phyloP scores from a whole-genome alignment of 2,329 filamentous ascomycete species.

The Diaporthe nobilis region DNA sequence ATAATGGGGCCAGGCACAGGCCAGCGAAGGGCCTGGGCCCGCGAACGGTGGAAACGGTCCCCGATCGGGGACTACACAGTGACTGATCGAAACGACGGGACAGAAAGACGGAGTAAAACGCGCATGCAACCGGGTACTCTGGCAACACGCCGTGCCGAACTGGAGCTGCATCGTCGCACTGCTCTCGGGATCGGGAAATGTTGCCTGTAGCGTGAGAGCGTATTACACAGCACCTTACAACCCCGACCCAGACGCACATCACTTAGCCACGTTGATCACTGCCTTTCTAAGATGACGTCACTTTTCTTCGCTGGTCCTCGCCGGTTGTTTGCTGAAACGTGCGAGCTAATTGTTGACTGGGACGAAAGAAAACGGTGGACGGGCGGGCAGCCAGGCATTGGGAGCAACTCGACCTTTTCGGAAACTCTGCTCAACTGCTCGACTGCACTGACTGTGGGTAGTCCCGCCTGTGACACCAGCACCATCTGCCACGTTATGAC shows the following conservation, averaged over 20 bases:
- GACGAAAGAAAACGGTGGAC: constrained; percentile 6
- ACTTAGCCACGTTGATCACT: background rate
- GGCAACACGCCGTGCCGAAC: background rate
- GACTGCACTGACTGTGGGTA: constrained; percentile 13
- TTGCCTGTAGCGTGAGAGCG: background rate
- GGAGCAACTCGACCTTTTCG: background rate
- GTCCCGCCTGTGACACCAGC: constrained; percentile 22
- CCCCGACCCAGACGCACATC: background rate
- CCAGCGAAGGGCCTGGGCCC: constrained; percentile 12
- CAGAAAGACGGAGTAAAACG: background rate
- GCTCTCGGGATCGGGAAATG: constrained; percentile 17
- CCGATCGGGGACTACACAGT: background rate
- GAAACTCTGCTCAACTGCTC: background rate
- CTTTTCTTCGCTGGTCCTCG: background rate
- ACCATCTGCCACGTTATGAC: constrained; percentile 26
- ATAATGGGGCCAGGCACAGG: background rate
- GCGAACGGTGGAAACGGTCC: constrained; percentile 6
- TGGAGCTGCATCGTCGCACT: background rate
- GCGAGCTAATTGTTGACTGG: background rate
- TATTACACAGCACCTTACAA: background rate
- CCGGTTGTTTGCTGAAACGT: background rate
- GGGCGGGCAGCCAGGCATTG: background rate
- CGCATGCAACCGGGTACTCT: background rate
- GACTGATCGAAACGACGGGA: background rate
- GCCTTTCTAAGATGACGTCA: background rate